phyloP scores from a whole-genome alignment of 441 rosid genomes.

The Brassica balearica region DNA sequence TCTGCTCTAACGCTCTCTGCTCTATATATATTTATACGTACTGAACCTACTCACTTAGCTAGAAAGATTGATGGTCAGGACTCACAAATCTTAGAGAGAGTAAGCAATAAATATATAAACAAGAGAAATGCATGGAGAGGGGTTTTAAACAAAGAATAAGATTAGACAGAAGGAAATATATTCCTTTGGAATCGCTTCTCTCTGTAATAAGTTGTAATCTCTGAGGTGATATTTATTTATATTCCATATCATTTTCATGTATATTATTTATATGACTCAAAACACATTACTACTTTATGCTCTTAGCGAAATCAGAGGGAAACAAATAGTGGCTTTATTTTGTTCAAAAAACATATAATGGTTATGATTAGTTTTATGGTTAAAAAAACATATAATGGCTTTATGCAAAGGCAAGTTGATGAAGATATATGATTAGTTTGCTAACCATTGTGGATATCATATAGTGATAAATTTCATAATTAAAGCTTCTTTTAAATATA shows the following conservation, averaged over 20 bases:
- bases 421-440: conserved; percentile 36
- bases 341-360: conserved; percentile 1
- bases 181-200: conserved; percentile 66
- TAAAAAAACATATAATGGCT: conserved; percentile 12
- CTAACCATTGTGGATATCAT: conserved; percentile 33
- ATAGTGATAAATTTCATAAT: conserved; percentile 27
- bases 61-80: conserved; percentile 18
- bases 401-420: conserved; percentile 35
- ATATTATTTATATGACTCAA: conserved; percentile 30
- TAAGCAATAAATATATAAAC: conserved; percentile 31
- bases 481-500: conserved; percentile 31
- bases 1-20: conserved; percentile 50
- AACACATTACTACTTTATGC: conserved; percentile 25
- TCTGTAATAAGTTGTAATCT: conserved; percentile 40
- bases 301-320: conserved; percentile 28
- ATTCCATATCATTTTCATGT: conserved; percentile 21
- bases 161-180: conserved; percentile 53
- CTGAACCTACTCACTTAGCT: conserved; percentile 29
- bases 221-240: conserved; percentile 30
- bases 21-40: conserved; percentile 36
- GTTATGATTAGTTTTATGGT: conserved; percentile 26
- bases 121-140: conserved; percentile 33
- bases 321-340: background rate
- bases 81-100: conserved; percentile 30
- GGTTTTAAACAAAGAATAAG: conserved; percentile 40